Evolutionary conservation across 352 stramenopile species (phyloP).

Genomic region (Pythium pectinolyticum): DNA sequence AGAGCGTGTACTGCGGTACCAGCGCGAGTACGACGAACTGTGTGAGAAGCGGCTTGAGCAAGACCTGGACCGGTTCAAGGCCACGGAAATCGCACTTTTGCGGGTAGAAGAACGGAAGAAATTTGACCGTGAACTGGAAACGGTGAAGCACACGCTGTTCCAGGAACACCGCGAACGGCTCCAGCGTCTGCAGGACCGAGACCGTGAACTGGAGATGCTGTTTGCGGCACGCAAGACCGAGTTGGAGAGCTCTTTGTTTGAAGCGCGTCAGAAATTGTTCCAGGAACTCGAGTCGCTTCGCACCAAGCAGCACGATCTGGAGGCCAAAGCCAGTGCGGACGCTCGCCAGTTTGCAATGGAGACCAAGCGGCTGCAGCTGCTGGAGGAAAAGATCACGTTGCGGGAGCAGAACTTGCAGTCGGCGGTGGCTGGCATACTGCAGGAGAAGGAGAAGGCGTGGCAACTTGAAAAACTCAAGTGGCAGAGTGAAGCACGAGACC

Average conservation of each 20-base stretch:
- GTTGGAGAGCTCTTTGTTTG: constrained; percentile 64
- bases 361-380: constrained; percentile 45
- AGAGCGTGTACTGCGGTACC: constrained; percentile 65
- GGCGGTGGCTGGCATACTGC: constrained; percentile 38
- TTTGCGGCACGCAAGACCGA: constrained; percentile 52
- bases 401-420: constrained; percentile 52
- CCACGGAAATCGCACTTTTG: constrained; percentile 51
- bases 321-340: constrained; percentile 49
- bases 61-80: constrained; percentile 58
- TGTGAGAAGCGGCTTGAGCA: constrained; percentile 51
- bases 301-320: constrained; percentile 50
- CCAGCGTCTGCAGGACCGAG: constrained; percentile 47
- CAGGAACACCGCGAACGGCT: constrained; percentile 54
- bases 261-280: constrained; percentile 61
- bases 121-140: constrained; percentile 52
- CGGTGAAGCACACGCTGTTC: constrained; percentile 37
- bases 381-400: constrained; percentile 43
- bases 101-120: constrained; percentile 61
- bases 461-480: constrained; percentile 37
- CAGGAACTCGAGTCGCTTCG: constrained; percentile 65
- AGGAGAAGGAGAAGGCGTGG: constrained; percentile 52
- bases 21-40: constrained; percentile 65
- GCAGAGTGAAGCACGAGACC: constrained; percentile 31
- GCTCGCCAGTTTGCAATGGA: constrained; percentile 45
- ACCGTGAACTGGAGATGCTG: constrained; percentile 59